Conservation (phyloP, 108 stramenopile species). For the Fistulifera pelliculosa region DNA sequence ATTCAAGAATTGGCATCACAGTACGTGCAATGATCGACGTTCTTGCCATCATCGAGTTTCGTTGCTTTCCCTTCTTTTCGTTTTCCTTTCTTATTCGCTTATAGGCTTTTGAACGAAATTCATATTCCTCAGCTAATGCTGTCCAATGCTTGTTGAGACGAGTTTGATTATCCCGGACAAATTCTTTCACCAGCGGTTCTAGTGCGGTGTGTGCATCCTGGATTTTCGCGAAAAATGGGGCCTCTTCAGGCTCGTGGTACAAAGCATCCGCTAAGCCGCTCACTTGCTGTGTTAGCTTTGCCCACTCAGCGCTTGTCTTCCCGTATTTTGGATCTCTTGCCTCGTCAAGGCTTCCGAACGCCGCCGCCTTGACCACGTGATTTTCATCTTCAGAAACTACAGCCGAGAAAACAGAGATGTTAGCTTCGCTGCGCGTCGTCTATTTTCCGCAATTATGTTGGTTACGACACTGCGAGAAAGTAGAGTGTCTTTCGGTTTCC, state of each 20-base stretch:
- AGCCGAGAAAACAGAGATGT: constrained; percentile 30
- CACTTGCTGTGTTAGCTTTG: constrained; percentile 52
- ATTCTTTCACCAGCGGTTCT: constrained; percentile 54
- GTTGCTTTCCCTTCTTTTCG: constrained; percentile 20
- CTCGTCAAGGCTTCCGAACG: not conserved
- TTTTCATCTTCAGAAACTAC: constrained; percentile 9
- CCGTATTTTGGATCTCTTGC: constrained; percentile 26
- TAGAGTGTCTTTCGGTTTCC: constrained; percentile 13
- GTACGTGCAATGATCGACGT: not conserved
- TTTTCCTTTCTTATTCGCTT: constrained; percentile 27
- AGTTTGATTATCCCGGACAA: constrained; percentile 43
- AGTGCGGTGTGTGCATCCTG: constrained; percentile 34
- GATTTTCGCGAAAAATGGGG: constrained; percentile 52
- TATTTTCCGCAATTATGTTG: constrained; percentile 45
- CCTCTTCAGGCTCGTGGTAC: constrained; percentile 57
- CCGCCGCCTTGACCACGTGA: not conserved
- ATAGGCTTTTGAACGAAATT: constrained; percentile 42
- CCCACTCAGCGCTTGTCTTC: constrained; percentile 45
- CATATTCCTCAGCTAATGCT: constrained; percentile 67
- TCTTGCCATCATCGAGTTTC: constrained; percentile 1
- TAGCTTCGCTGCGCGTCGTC: constrained; percentile 49
- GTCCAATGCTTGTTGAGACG: constrained; percentile 46
- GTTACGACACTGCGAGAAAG: constrained; percentile 28
- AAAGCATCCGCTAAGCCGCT: constrained; percentile 61
- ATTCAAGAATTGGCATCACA: constrained; percentile 17